Conservation (phyloP, 495 filamentous ascomycete species). For the Daldinia childiae region DNA sequence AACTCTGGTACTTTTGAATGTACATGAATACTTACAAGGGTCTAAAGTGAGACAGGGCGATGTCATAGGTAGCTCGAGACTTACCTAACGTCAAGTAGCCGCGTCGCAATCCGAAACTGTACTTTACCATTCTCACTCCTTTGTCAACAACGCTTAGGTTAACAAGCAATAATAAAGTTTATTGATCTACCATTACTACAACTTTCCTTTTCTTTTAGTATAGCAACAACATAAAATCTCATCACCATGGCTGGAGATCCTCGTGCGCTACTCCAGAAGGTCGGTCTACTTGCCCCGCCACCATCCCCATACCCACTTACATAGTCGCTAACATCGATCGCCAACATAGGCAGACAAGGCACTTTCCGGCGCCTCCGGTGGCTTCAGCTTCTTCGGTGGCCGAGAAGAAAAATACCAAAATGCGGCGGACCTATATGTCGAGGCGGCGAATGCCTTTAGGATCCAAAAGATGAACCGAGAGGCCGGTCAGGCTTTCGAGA, state of each 20-base stretch:
- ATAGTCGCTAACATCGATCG: slow-evolving; percentile 42
- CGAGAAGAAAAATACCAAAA: slow-evolving; percentile 83
- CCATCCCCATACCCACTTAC: slow-evolving; percentile 27
- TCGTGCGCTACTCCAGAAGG: slow-evolving; percentile 57
- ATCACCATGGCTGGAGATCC: slow-evolving; percentile 58
- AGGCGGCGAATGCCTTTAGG: slow-evolving; percentile 84
- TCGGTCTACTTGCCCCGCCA: slow-evolving; percentile 44
- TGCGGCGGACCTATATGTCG: slow-evolving; percentile 81
- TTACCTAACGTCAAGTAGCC: slow-evolving; percentile 37
- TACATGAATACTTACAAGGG: slow-evolving; percentile 12
- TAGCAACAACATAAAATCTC: slow-evolving; percentile 9
- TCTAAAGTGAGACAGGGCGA: slow-evolving; percentile 31
- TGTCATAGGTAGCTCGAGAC: slow-evolving; percentile 32
- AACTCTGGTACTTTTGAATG: neutral
- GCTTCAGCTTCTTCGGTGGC: slow-evolving; percentile 78
- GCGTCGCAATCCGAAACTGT: slow-evolving; percentile 33
- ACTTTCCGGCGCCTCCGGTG: slow-evolving; percentile 70
- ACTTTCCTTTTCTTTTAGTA: slow-evolving; percentile 11
- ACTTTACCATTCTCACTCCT: slow-evolving; percentile 25
- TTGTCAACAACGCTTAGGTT: slow-evolving; percentile 25
- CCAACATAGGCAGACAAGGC: slow-evolving; percentile 78
- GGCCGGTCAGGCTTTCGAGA: slow-evolving; percentile 82
- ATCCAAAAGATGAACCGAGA: slow-evolving; percentile 79
- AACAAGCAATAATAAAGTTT: slow-evolving; percentile 6
- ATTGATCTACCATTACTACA: slow-evolving; percentile 7